A percentile compares a stretch with the other conserved stretches of the same genome.
Evolutionary conservation across 352 stramenopile species (phyloP).

Genomic region (Phytopythium aichiense): DNA sequence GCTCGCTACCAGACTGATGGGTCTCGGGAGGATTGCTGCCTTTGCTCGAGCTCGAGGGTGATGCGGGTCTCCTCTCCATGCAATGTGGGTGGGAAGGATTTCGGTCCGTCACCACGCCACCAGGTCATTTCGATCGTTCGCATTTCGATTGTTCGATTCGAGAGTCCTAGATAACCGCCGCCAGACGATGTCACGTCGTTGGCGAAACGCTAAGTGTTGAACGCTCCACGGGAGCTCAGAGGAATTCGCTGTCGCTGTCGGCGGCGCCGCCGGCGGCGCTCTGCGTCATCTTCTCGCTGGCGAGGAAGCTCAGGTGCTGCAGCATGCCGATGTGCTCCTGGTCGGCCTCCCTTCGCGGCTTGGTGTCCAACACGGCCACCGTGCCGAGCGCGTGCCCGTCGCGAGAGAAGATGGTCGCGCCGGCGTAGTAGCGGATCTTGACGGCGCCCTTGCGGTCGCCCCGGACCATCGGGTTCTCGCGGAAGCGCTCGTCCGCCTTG

Average conservation of each 20-base stretch:
- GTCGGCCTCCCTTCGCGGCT: slow-evolving; percentile 68
- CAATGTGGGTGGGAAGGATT: no score
- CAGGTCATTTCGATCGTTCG: no score
- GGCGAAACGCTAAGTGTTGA: no score
- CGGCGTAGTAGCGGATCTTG: slow-evolving; percentile 87
- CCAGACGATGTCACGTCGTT: no score
- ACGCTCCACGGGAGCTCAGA: slow-evolving; percentile 22
- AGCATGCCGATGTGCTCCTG: slow-evolving; percentile 87
- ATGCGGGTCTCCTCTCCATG: no score
- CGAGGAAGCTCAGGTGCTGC: slow-evolving; percentile 83
- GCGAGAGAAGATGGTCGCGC: slow-evolving; percentile 76
- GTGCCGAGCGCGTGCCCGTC: slow-evolving; percentile 78
- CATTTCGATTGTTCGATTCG: no score
- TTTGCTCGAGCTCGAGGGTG: no score
- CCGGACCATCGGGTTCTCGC: slow-evolving; percentile 87
- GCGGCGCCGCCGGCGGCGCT: slow-evolving; percentile 59
- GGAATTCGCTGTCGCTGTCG: slow-evolving; percentile 78
- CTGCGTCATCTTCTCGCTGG: slow-evolving; percentile 87
- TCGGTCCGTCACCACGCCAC: no score
- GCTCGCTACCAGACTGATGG: no score
- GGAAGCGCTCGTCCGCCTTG: slow-evolving; percentile 82
- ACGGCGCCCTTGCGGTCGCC: slow-evolving; percentile 67
- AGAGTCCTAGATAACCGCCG: no score
- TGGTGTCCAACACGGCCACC: slow-evolving; percentile 83
- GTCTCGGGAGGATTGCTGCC: no score